Percentiles rank a stretch among this genome's conserved stretches.
Evolutionary conservation across 257 asterid species (phyloP).

Genomic region (Solanum piurae): DNA sequence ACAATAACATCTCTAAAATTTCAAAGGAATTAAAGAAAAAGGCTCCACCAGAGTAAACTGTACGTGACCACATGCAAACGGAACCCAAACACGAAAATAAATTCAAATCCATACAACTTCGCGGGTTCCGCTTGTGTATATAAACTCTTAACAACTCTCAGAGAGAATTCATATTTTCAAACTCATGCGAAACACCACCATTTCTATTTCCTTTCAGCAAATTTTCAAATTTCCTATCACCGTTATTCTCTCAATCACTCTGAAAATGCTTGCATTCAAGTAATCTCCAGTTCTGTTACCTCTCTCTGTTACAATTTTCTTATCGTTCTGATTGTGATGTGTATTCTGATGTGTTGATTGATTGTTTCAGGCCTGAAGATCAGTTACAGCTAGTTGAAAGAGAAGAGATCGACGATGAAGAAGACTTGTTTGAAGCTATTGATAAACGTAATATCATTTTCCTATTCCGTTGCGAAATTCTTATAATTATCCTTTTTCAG

Average conservation of each 20-base stretch:
- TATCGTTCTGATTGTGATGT: not conserved
- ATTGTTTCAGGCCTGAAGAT: slow-evolving; percentile 68
- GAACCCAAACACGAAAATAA: slow-evolving; percentile 14
- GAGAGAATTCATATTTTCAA: slow-evolving; percentile 5
- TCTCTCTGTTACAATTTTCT: not conserved
- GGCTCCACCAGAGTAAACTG: not conserved
- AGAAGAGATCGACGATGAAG: slow-evolving; percentile 88
- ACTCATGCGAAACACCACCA: slow-evolving; percentile 7
- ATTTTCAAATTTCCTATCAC: not conserved
- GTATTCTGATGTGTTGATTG: slow-evolving; percentile 1
- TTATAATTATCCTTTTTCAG: not conserved
- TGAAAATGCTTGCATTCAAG: slow-evolving; percentile 69
- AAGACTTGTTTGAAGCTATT: slow-evolving; percentile 77
- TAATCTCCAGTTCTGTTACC: slow-evolving; percentile 2
- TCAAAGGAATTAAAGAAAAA: not conserved
- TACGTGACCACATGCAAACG: not conserved
- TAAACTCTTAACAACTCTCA: not conserved
- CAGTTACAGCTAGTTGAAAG: slow-evolving; percentile 85
- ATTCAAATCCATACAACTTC: not conserved
- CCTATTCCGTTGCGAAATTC: not conserved
- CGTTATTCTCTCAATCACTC: not conserved
- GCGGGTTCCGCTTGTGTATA: slow-evolving; percentile 19
- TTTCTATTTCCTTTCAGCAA: slow-evolving; percentile 8
- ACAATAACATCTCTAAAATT: not conserved
- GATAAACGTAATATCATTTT: not conserved